Percentiles rank a stretch among this genome's conserved stretches.
Evolutionary conservation across 2,329 filamentous ascomycete genomes (phyloP).

Genomic region (Exophiala spinifera): DNA sequence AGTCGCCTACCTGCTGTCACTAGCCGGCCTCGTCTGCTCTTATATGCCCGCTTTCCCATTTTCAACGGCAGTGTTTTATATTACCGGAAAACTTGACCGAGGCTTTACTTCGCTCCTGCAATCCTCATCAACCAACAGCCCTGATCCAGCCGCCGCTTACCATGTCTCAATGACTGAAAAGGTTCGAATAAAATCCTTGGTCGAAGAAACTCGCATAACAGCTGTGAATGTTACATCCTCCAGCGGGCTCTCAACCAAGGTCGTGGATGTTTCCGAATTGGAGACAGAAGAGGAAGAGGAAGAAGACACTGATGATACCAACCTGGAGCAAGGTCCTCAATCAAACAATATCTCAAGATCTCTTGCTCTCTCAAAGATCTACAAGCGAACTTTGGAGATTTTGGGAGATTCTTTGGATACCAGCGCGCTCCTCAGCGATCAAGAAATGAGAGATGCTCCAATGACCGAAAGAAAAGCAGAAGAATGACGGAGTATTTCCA

Average conservation of each 20-base stretch:
- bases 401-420: constrained; percentile 25
- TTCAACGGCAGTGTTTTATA: constrained; percentile 64
- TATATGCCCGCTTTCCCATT: constrained; percentile 72
- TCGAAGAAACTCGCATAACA: constrained; percentile 25
- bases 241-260: constrained; percentile 11
- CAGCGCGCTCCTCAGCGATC: background rate
- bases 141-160: constrained; percentile 61
- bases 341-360: constrained; percentile 13
- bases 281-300: constrained; percentile 22
- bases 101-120: constrained; percentile 74
- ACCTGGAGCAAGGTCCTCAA: constrained; percentile 5
- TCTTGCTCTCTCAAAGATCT: constrained; percentile 23
- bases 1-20: constrained; percentile 75
- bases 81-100: constrained; percentile 76
- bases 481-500: background rate
- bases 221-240: constrained; percentile 24
- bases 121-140: constrained; percentile 44
- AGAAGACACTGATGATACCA: constrained; percentile 6
- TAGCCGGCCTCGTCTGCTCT: constrained; percentile 69
- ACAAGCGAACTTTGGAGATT: constrained; percentile 27
- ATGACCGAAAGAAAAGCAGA: background rate
- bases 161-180: constrained; percentile 73
- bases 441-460: constrained; percentile 1
- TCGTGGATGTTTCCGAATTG: constrained; percentile 17
- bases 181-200: constrained; percentile 62